These are phyloP conservation scores for Skeletonema grethae DNA, from an alignment of 108 stramenopile genomes.

Conservation along the genomic window DNA sequence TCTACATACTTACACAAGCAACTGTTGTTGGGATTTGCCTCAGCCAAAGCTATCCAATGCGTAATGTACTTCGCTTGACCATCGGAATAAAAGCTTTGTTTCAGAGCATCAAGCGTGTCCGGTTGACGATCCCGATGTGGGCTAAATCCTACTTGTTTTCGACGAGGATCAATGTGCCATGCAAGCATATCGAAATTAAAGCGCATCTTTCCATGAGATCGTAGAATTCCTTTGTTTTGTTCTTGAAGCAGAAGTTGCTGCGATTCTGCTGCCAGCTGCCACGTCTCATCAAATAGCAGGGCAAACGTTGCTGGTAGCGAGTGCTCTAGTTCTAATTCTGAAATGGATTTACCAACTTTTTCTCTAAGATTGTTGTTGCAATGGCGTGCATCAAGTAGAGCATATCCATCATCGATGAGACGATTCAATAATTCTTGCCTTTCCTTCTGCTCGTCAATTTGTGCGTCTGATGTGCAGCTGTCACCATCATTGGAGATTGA, in stretches of 20 bases:
- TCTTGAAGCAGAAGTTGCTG: conserved; percentile 14
- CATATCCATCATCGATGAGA: conserved; percentile 35
- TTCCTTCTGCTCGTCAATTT: background rate
- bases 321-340: conserved; percentile 27
- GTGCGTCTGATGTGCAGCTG: background rate
- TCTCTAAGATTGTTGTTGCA: background rate
- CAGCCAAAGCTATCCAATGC: conserved; percentile 68
- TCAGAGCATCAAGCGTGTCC: conserved; percentile 21
- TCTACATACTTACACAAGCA: conserved; percentile 49
- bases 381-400: conserved; percentile 11
- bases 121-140: conserved; percentile 83
- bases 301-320: conserved; percentile 63
- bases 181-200: conserved; percentile 79
- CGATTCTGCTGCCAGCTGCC: conserved; percentile 52
- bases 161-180: conserved; percentile 67
- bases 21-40: conserved; percentile 68
- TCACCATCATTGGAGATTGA: conserved; percentile 12
- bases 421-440: background rate
- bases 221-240: conserved; percentile 18
- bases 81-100: conserved; percentile 42
- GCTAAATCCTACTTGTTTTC: conserved; percentile 57
- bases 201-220: conserved; percentile 32
- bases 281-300: conserved; percentile 70
- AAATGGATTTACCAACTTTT: conserved; percentile 2
- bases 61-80: conserved; percentile 72